These are phyloP conservation scores for Cyberlindnera saturnus DNA, from an alignment of 805 yeast species.

Conservation along the genomic window DNA sequence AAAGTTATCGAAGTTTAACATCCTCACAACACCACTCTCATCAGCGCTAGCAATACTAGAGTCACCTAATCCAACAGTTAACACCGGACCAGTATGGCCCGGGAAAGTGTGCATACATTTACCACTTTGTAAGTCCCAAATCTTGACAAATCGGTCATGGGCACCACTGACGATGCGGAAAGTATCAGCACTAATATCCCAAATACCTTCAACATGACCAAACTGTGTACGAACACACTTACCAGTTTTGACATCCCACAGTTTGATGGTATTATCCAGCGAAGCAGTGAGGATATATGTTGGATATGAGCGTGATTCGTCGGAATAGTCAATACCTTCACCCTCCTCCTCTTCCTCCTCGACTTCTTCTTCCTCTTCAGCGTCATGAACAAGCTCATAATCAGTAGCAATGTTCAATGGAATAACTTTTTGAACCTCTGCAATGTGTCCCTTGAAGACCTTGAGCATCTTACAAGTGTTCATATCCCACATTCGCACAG, in stretches of 20 bases:
- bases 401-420: constrained; percentile 73
- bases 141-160: constrained; percentile 82
- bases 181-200: constrained; percentile 95
- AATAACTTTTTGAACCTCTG: constrained; percentile 88
- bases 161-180: constrained; percentile 93
- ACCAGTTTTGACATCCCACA: constrained; percentile 87
- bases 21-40: constrained; percentile 80
- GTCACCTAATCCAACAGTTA: constrained; percentile 83
- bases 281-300: constrained; percentile 84
- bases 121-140: constrained; percentile 96
- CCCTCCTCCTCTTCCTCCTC: constrained; percentile 14
- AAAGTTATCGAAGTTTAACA: constrained; percentile 66
- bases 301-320: constrained; percentile 44
- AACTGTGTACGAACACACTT: constrained; percentile 89
- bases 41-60: constrained; percentile 86
- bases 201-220: constrained; percentile 97
- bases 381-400: constrained; percentile 41
- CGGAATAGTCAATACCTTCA: constrained; percentile 22
- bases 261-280: constrained; percentile 84
- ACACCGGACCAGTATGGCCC: constrained; percentile 55
- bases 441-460: constrained; percentile 83
- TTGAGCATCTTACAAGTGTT: constrained; percentile 71
- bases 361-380: constrained; percentile 19
- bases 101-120: constrained; percentile 90
- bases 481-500: constrained; percentile 93